Conservation (phyloP, 306 rosid species). For the Quercus bicolor region DNA sequence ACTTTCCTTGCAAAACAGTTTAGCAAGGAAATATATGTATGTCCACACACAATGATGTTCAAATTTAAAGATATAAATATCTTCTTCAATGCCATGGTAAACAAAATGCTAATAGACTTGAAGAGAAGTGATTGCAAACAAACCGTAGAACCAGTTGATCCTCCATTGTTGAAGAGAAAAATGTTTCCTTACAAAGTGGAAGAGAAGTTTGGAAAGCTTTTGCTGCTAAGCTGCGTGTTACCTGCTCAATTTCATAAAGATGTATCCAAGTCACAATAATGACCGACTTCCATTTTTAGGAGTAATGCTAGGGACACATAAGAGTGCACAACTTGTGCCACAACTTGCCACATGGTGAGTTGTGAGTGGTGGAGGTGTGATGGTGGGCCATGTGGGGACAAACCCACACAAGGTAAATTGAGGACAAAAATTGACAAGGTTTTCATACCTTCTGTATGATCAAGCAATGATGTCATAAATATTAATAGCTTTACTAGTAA, state of each 20-base stretch:
- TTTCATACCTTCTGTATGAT: neutral
- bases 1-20: neutral
- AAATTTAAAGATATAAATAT: neutral
- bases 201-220: constrained; percentile 83
- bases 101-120: neutral
- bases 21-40: neutral
- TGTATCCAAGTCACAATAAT: neutral
- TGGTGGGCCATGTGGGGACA: too few species aligned
- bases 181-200: constrained; percentile 83
- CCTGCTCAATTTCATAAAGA: constrained; percentile 39
- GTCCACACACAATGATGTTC: neutral
- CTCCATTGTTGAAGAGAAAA: constrained; percentile 73
- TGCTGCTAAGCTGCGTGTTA: constrained; percentile 83
- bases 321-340: too few species aligned
- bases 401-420: neutral
- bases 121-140: constrained; percentile 13
- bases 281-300: neutral
- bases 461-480: neutral
- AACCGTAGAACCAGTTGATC: constrained; percentile 75
- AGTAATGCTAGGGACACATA: too few species aligned
- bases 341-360: too few species aligned
- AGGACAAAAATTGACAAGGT: neutral
- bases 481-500: neutral
- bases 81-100: constrained; percentile 9
- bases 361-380: too few species aligned